A percentile compares a stretch with the other conserved stretches of the same genome.
Conservation (phyloP, 2,329 filamentous ascomycete genomes). For the Penicillium sp. region DNA sequence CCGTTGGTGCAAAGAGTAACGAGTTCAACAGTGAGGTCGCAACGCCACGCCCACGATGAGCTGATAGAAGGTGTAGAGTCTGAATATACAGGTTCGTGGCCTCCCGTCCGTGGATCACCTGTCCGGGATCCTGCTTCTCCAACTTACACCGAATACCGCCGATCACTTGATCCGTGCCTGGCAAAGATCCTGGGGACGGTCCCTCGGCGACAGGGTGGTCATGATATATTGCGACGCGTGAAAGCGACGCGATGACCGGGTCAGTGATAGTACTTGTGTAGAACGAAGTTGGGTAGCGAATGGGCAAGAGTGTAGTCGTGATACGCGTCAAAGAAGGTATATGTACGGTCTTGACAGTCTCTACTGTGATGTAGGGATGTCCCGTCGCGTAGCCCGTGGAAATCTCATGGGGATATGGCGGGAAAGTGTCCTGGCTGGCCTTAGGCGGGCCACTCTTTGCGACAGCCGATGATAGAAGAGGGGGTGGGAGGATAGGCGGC, state of each 20-base stretch:
- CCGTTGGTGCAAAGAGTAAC: slow-evolving; percentile 32
- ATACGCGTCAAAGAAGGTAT: slow-evolving; percentile 59
- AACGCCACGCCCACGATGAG: slow-evolving; percentile 60
- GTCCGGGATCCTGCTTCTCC: slow-evolving; percentile 30
- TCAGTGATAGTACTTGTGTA: slow-evolving; percentile 62
- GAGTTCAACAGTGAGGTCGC: slow-evolving; percentile 56
- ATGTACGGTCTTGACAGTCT: slow-evolving; percentile 54
- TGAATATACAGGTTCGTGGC: slow-evolving; percentile 60
- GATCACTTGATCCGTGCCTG: slow-evolving; percentile 46
- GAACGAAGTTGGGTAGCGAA: slow-evolving; percentile 62
- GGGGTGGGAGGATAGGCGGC: slow-evolving; percentile 34
- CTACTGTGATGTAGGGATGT: slow-evolving; percentile 55
- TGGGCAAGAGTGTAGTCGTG: slow-evolving; percentile 59
- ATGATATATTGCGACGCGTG: slow-evolving; percentile 61
- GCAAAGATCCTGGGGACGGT: slow-evolving; percentile 17
- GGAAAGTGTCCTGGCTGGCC: slow-evolving; percentile 26
- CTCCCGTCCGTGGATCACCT: slow-evolving; percentile 11
- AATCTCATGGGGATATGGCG: slow-evolving; percentile 33
- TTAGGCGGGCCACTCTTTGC: slow-evolving; percentile 26
- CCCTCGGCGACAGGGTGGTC: slow-evolving; percentile 41
- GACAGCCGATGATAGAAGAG: slow-evolving; percentile 25
- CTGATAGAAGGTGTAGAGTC: slow-evolving; percentile 60
- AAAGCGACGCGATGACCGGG: slow-evolving; percentile 52
- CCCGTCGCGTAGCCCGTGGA: slow-evolving; percentile 32
- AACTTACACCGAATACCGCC: slow-evolving; percentile 52